Base-by-base conservation (phyloP, 352 stramenopile genomes). In the Phytopythium boreale region DNA sequence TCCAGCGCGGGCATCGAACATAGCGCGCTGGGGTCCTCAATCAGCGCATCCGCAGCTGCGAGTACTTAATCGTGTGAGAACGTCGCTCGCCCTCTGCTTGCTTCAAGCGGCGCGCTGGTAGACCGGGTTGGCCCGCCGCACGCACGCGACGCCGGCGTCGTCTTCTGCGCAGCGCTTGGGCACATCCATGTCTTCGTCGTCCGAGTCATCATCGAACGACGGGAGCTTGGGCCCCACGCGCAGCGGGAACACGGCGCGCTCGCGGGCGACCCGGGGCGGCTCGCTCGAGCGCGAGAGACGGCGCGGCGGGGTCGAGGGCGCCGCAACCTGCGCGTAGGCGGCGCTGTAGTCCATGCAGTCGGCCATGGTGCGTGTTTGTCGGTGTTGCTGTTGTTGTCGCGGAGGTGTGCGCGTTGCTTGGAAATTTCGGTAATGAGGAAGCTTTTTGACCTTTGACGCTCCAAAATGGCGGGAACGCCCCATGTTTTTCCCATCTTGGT, bases 181-280 rank as follows among this genome's bases (percentile, higher is more conserved):
- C 37, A 58, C 57, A 22, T 74, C 63, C 6, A 63, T 63, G 4
- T 43, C 64, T 37, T 64, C 66, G n/a, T 49, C 26, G 57, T 53
- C 57, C 22, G 26, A 19, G 39, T 55, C 20, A 36, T 73, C 66
- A 37, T 74, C 67, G 26, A 72, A 39, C 19, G 61, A 72, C 22
- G 66, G 60, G n/a, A 77, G 27, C 46, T 51, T 19, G 2, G 70
- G 70, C 20, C 62, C 70, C 9, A 67, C 26, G n/a, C 70, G 67
- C 39, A 69, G 39, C 12, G 67, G 46, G 43, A 67, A 65, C 26
- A 71, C 67, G 17, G 61, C 52, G 12, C 68, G 64, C 14, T 59
- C 41, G n/a, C 63, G 55, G 24, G 52, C 64, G 29, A 78, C 61
- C 62, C 68, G 75, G 8, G 68, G 71, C 8, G 69, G 68, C 29